Base-by-base conservation (phyloP, 768 basidiomycete genomes). In the Suillus cothurnatus region DNA sequence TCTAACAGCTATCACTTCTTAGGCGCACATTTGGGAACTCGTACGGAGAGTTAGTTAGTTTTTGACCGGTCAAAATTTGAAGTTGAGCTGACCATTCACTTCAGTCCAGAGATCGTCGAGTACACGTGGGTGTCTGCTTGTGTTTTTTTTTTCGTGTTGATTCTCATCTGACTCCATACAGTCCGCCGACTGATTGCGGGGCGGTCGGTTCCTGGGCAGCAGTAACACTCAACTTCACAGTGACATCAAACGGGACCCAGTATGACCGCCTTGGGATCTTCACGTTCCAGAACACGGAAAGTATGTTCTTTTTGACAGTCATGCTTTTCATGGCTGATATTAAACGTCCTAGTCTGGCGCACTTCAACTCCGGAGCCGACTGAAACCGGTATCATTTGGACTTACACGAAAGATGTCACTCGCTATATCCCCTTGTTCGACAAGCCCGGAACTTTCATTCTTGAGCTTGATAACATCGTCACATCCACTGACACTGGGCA, bases 351-450 rank as follows among this genome's bases (percentile, higher is more conserved):
- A 91, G 89, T 92, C 60, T 92, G 91, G 92, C 82, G 92, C 43
- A 92, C 89, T 23, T 92, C 90, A 0, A 93, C 92, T 21, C 88
- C 91, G 0, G 92, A 93, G 74, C 92, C 92, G 0, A 88, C 86
- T 0, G 69, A 68, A 17, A 81, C 85, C 57, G 92, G 91, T 14
- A 92, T 93, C 65, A 87, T 91, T 58, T 93, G 91, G 91, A 91
- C 90, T 1, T 88, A 84, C 63, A 74, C 86, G 68, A 93, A 93
- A 72, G 92, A 93, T 68, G 89, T 89, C 31, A 89, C 90, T 8
- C 85, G 85, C 28, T 93, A 88, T 66, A 84, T 81, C 4, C 89
- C 90, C 1, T 81, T 94, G 45, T 93, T 93, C 71, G 79, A 85
- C 2, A 82, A 87, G 66, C 77, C 85, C 0, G 91, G 92, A 8